Evolutionary conservation across 768 basidiomycete species (phyloP).

Genomic region (Serpula lacrymans): DNA sequence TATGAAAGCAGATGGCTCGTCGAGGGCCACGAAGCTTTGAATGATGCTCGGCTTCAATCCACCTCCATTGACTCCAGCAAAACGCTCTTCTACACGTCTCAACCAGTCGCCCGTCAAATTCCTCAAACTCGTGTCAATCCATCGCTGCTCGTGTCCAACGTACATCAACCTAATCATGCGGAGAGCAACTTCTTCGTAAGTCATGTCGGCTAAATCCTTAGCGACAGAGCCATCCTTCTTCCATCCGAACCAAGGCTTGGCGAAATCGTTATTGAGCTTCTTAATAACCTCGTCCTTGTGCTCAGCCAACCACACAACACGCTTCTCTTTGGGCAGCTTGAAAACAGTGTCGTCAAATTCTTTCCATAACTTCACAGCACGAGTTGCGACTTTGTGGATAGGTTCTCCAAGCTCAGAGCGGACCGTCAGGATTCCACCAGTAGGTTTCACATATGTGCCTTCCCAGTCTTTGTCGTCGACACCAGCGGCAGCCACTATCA

Average conservation of each 20-base stretch:
- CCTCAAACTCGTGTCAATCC: slow-evolving; percentile 89
- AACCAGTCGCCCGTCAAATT: slow-evolving; percentile 98
- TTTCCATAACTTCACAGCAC: slow-evolving; percentile 97
- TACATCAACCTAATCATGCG: slow-evolving; percentile 95
- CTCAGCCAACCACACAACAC: slow-evolving; percentile 80
- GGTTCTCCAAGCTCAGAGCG: slow-evolving; percentile 98
- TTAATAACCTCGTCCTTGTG: slow-evolving; percentile 85
- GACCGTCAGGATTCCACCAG: slow-evolving; percentile 95
- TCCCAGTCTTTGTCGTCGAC: slow-evolving; percentile 91
- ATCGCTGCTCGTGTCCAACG: slow-evolving; percentile 84
- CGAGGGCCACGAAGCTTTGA: slow-evolving; percentile 77
- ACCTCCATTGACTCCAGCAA: slow-evolving; percentile 80
- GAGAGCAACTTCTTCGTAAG: slow-evolving; percentile 92
- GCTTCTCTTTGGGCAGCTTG: slow-evolving; percentile 94
- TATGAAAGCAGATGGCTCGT: slow-evolving; percentile 78
- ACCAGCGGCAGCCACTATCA: slow-evolving; percentile 93
- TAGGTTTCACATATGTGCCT: slow-evolving; percentile 89
- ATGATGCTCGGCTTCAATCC: slow-evolving; percentile 80
- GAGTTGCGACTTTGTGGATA: slow-evolving; percentile 98
- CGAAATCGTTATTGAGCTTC: slow-evolving; percentile 92
- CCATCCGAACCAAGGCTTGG: slow-evolving; percentile 96
- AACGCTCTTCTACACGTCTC: slow-evolving; percentile 92
- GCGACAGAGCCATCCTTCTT: slow-evolving; percentile 89
- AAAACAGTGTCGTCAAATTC: slow-evolving; percentile 98
- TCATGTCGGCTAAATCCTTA: slow-evolving; percentile 92